Conservation (phyloP, 2,329 filamentous ascomycete genomes). For the Xylariaceae sp. region DNA sequence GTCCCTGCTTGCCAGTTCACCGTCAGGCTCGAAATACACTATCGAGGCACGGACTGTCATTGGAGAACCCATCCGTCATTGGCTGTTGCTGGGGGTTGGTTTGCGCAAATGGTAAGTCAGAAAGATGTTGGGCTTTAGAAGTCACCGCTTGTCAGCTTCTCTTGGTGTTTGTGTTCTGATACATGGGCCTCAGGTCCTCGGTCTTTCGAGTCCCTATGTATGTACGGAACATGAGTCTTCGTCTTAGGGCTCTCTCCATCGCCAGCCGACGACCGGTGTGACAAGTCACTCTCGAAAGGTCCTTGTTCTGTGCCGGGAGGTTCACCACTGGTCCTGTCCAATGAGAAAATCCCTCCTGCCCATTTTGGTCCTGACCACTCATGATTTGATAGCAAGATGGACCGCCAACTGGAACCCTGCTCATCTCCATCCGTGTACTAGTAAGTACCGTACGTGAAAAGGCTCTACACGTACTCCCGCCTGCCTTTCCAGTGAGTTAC, state of each 20-base stretch:
- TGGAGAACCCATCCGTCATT: too few relatives aligned
- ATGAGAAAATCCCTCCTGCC: conserved; percentile 16
- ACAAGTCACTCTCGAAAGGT: conserved; percentile 12
- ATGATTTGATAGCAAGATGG: conserved; percentile 6
- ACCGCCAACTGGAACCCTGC: neutral
- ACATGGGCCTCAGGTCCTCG: neutral
- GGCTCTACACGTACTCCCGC: neutral
- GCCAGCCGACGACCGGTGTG: conserved; percentile 17
- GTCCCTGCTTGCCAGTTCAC: neutral
- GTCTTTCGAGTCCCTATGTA: conserved; percentile 3
- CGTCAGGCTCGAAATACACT: too few relatives aligned
- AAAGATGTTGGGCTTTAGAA: too few relatives aligned
- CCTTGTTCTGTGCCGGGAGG: conserved; percentile 8
- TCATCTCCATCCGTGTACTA: neutral
- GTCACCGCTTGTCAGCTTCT: neutral
- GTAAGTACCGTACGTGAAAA: conserved; percentile 1
- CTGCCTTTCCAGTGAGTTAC: conserved; percentile 4
- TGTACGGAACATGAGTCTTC: too few relatives aligned
- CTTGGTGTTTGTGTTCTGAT: too few relatives aligned
- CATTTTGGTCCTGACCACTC: conserved; percentile 16
- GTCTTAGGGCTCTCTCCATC: neutral
- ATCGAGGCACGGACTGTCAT: too few relatives aligned
- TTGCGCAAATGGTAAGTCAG: too few relatives aligned
- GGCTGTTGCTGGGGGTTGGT: too few relatives aligned
- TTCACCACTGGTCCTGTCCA: conserved; percentile 11